Evolutionary conservation across 257 asterid genomes (phyloP).

Genomic region (Lantana camara): DNA sequence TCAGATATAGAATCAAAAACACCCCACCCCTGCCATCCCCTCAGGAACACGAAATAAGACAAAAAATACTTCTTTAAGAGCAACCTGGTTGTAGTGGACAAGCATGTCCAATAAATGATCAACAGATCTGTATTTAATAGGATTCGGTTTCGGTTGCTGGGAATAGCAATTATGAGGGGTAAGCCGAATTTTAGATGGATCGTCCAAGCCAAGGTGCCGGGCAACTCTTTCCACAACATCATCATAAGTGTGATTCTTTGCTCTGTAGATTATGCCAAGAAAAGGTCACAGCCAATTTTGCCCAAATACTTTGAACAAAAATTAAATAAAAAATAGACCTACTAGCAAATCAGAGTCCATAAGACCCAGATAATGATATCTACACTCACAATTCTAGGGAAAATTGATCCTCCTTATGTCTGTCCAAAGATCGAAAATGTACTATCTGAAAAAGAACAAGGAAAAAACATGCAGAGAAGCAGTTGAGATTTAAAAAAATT

Average conservation of each 20-base stretch:
- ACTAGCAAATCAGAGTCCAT: slow-evolving; percentile 12
- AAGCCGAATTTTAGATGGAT: slow-evolving; percentile 91
- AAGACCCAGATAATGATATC: slow-evolving; percentile 18
- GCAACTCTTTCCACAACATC: slow-evolving; percentile 96
- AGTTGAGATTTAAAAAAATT: too few species aligned
- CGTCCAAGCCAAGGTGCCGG: slow-evolving; percentile 78
- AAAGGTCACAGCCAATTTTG: slow-evolving; percentile 57
- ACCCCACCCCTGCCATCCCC: not conserved
- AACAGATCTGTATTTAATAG: slow-evolving; percentile 82
- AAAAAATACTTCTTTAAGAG: too few species aligned
- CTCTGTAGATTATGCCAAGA: slow-evolving; percentile 52
- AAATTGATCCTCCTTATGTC: slow-evolving; percentile 93
- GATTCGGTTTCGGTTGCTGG: slow-evolving; percentile 96
- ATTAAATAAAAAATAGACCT: slow-evolving; percentile 8
- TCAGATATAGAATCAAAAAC: slow-evolving; percentile 2
- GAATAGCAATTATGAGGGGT: slow-evolving; percentile 99
- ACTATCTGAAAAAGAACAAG: slow-evolving; percentile 59
- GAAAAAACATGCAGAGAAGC: too few species aligned
- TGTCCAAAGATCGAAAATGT: slow-evolving; percentile 86
- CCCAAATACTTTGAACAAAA: not conserved
- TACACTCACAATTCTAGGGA: slow-evolving; percentile 85
- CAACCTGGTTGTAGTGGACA: slow-evolving; percentile 97
- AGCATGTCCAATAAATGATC: slow-evolving; percentile 91
- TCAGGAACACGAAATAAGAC: not conserved
- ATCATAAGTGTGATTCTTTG: slow-evolving; percentile 89